Evolutionary conservation across 805 yeast species (phyloP).

Genomic region (Henningerozyma blattae): DNA sequence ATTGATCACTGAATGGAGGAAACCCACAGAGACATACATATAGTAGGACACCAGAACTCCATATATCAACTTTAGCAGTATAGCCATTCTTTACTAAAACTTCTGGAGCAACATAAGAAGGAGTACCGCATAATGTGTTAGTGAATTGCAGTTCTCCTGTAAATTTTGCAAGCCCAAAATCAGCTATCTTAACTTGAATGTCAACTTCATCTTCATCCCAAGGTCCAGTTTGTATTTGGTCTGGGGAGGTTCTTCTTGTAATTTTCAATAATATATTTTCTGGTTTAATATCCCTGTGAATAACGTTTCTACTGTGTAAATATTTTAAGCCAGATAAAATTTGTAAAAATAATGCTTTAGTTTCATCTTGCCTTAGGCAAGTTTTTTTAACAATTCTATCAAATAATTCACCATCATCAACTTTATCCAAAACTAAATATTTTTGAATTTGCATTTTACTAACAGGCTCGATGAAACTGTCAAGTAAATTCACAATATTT

Average conservation of each 20-base stretch:
- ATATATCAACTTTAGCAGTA: slow-evolving; percentile 62
- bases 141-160: slow-evolving; percentile 66
- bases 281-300: slow-evolving; percentile 72
- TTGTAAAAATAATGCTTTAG: slow-evolving; percentile 52
- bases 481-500: slow-evolving; percentile 55
- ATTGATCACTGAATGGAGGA: slow-evolving; percentile 75
- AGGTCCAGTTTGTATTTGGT: slow-evolving; percentile 26
- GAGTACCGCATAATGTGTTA: slow-evolving; percentile 74
- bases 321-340: slow-evolving; percentile 52
- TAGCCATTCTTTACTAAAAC: slow-evolving; percentile 46
- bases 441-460: slow-evolving; percentile 31
- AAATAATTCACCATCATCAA: slow-evolving; percentile 65
- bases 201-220: slow-evolving; percentile 44
- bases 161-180: slow-evolving; percentile 56
- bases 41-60: slow-evolving; percentile 72
- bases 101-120: slow-evolving; percentile 82
- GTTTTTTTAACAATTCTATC: slow-evolving; percentile 60
- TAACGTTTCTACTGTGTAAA: slow-evolving; percentile 57
- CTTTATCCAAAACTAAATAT: slow-evolving; percentile 59
- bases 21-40: slow-evolving; percentile 77
- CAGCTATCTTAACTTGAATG: slow-evolving; percentile 65
- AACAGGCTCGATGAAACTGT: slow-evolving; percentile 44
- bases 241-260: slow-evolving; percentile 27
- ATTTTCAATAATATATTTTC: slow-evolving; percentile 53
- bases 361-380: slow-evolving; percentile 47